A percentile compares a stretch with the other conserved stretches of the same genome.
Evolutionary conservation across 352 stramenopile genomes (phyloP).

Genomic region (Thalassiosira mediterranea): DNA sequence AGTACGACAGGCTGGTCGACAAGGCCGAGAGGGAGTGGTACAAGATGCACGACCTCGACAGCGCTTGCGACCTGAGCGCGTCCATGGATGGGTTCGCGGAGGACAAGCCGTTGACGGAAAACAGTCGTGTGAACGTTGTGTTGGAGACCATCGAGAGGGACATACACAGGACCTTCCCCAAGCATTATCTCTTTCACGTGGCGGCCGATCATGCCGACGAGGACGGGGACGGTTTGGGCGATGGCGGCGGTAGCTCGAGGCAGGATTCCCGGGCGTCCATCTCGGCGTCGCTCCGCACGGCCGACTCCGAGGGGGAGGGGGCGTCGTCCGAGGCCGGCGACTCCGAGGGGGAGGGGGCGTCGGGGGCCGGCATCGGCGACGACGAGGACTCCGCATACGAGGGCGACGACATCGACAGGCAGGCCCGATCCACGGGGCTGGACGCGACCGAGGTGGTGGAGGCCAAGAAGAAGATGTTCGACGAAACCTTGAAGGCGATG

Average conservation of each 20-base stretch:
- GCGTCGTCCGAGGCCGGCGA: background rate
- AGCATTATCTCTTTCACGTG: slow-evolving; percentile 83
- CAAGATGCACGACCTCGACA: slow-evolving; percentile 6
- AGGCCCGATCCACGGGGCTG: slow-evolving; percentile 2
- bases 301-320: slow-evolving; percentile 1
- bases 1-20: slow-evolving; percentile 35
- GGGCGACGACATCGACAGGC: background rate
- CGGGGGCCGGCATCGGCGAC: slow-evolving; percentile 17
- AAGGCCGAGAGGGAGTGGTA: slow-evolving; percentile 19
- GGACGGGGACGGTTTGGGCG: background rate
- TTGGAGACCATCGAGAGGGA: slow-evolving; percentile 85
- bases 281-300: background rate
- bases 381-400: slow-evolving; percentile 5
- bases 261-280: slow-evolving; percentile 3
- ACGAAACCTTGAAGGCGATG: slow-evolving; percentile 31
- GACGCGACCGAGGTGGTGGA: slow-evolving; percentile 11
- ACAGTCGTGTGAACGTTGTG: background rate
- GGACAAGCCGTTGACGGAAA: slow-evolving; percentile 3
- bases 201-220: slow-evolving; percentile 37
- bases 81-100: background rate
- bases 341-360: slow-evolving; percentile 18
- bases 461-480: slow-evolving; percentile 43
- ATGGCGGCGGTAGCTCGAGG: background rate
- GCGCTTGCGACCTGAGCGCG: background rate
- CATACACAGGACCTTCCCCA: slow-evolving; percentile 85